A percentile compares a stretch with the other conserved stretches of the same genome.
phyloP scores from a whole-genome alignment of 2,329 filamentous ascomycete species.

The Pseudovirgaria hyperparasitica region DNA sequence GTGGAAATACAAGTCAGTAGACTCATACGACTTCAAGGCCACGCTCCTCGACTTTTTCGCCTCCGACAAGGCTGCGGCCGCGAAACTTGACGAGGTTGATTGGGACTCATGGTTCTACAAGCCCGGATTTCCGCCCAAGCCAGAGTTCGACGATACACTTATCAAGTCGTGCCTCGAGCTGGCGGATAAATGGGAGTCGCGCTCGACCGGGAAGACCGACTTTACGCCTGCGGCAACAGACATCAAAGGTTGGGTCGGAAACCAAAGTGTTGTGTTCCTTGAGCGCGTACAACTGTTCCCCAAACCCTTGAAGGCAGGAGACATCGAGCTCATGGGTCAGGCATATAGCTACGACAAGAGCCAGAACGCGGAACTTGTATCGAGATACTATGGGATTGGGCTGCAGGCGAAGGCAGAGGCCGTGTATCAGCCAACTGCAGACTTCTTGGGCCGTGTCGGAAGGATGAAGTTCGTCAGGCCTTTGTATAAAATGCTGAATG shows the following conservation, averaged over 20 bases:
- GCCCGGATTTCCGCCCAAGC: slow-evolving; percentile 83
- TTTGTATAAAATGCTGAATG: slow-evolving; percentile 63
- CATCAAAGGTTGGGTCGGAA: slow-evolving; percentile 62
- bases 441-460: slow-evolving; percentile 69
- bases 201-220: slow-evolving; percentile 15
- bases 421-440: slow-evolving; percentile 57
- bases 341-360: slow-evolving; percentile 63
- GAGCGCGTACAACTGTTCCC: slow-evolving; percentile 61
- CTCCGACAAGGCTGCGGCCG: slow-evolving; percentile 45
- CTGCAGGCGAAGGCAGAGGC: slow-evolving; percentile 59
- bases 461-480: slow-evolving; percentile 96
- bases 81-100: slow-evolving; percentile 61
- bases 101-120: slow-evolving; percentile 85
- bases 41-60: slow-evolving; percentile 79
- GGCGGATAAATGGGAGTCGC: slow-evolving; percentile 65
- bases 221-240: slow-evolving; percentile 56
- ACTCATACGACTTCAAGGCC: slow-evolving; percentile 87
- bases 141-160: slow-evolving; percentile 76
- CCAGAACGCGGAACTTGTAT: slow-evolving; percentile 75
- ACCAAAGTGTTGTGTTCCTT: slow-evolving; percentile 86
- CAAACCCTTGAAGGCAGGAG: slow-evolving; percentile 47
- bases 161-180: slow-evolving; percentile 77
- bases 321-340: slow-evolving; percentile 59
- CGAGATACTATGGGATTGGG: slow-evolving; percentile 67
- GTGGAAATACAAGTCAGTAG: slow-evolving; percentile 75